Evolutionary conservation across 2,329 filamentous ascomycete species (phyloP), one percentile per base, ranked within the genome.

Genomic region (Venturia carpophila): DNA sequence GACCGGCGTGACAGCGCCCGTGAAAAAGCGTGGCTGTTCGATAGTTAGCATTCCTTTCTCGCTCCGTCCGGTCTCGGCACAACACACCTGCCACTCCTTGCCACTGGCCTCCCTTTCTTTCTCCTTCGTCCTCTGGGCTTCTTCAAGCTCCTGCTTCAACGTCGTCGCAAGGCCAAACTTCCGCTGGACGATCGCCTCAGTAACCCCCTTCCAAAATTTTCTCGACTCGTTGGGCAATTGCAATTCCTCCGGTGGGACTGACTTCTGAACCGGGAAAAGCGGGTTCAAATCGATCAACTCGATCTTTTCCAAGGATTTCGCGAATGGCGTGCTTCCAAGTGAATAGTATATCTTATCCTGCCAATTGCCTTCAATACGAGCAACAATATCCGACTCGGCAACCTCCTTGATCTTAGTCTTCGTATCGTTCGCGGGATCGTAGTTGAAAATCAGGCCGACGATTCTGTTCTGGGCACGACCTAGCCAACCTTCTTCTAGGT

Each of bases 401-500:
- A 99, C 91, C 67, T 97, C 92, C 77, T 88, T 91, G 71, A 97
- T 87, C 70, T 84, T 87, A 5, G 79, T 86, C 75, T 88, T 91
- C 73, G 84, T 85, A 74, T 97, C 93, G 66, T 92, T 93, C 27
- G 90, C 85, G 0, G 92, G 89, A 71, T 96, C 89, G 70, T 96
- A 96, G 62, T 84, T 88, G 82, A 96, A 99, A 65, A 97, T 83
- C 64, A 97, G 86, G 21, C 94, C 94, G 67, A 95, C 87, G 43
- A 99, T 88, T 73, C 89, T 92, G 77, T 97, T 96, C 70, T 95
- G 93, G 24, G 91, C 85, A 69, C 91, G 90, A 60, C 92, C 91
- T 39, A 97, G 82, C 92, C 94, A 99, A 62, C 92, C 92, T 71
- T 97, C 93, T 72, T 97, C 93, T 65, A 92, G 80, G 74, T 99